Conservation (phyloP, 805 yeast species). For the Candida railenensis region DNA sequence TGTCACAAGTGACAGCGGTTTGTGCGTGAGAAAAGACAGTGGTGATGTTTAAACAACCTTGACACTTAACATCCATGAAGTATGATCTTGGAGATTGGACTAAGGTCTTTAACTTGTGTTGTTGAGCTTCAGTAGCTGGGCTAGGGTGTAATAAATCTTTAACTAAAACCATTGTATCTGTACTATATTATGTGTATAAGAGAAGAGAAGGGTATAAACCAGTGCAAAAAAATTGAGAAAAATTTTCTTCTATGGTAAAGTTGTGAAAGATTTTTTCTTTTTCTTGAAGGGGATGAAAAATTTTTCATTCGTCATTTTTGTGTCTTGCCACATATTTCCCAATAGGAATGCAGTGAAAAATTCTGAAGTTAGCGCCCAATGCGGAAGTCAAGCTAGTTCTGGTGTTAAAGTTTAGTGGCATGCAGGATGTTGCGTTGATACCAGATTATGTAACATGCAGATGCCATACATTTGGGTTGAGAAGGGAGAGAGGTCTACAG, state of each 20-base stretch:
- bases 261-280: background rate
- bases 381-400: background rate
- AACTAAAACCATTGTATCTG: constrained; percentile 34
- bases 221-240: background rate
- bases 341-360: background rate
- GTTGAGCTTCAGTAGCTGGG: constrained; percentile 36
- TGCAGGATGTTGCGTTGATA: no score
- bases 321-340: constrained; percentile 7
- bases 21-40: constrained; percentile 44
- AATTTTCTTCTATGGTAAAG: background rate
- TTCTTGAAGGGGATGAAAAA: background rate
- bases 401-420: background rate
- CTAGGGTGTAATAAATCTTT: constrained; percentile 43
- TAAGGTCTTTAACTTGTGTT: constrained; percentile 39
- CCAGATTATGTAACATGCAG: no score
- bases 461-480: no score
- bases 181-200: background rate
- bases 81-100: constrained; percentile 42
- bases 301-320: constrained; percentile 2
- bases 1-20: constrained; percentile 42
- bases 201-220: background rate
- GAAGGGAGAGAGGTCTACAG: no score
- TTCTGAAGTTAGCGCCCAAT: background rate
- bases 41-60: constrained; percentile 41
- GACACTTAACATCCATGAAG: constrained; percentile 44